Base-by-base conservation (phyloP, 75 land plant genomes). In the Isoetes taiwanensis region DNA sequence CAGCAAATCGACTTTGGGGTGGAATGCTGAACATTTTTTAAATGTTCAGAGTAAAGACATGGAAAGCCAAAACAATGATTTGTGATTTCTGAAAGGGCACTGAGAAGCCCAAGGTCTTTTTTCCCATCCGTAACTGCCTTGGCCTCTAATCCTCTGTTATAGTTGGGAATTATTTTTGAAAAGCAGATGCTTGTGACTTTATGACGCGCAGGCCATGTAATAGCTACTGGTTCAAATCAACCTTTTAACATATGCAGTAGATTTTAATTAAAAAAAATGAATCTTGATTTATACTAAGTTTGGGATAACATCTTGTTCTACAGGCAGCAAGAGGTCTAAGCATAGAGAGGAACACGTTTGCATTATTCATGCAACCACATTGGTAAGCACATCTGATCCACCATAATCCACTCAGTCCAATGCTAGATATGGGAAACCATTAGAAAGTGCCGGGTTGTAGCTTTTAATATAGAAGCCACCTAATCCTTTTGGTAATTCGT, bases 311-410 rank as follows among this genome's bases (percentile, higher is more conserved):
- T 9, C 24, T 10, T 16, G 61, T 52, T n/a, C 17, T 43, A 11
- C 62, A 86, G 95, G 79, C 90, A 16, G 75, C 90, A 25, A 68
- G 35, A 48, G 78, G 77, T 56, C 19, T 62, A 53, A 82, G 84
- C 31, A 61, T 93, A 34, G 74, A 76, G 28, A 75, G 99, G 4
- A 84, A 84, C 63, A 93, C 99, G 54, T 88, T 84, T 84, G 99
- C 99, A 37, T 60, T 93, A 4, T 93, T 93, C 66, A 87, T 93
- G 96, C 96, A 93, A 56, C 99, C 99, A 29, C 78, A 84, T 54
- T 93, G 99, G 99, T 93, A 77, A 29, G 61, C 62, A 43, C 39
- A n/a, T n/a, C n/a, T n/a, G n/a, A n/a, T n/a, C n/a, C 31, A 50
- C 28, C 24, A 48, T 30, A 41, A 32, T 1, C 4, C 17, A 30